Base-by-base conservation (phyloP, 2,329 filamentous ascomycete species). In the Emergomyces orientalis region DNA sequence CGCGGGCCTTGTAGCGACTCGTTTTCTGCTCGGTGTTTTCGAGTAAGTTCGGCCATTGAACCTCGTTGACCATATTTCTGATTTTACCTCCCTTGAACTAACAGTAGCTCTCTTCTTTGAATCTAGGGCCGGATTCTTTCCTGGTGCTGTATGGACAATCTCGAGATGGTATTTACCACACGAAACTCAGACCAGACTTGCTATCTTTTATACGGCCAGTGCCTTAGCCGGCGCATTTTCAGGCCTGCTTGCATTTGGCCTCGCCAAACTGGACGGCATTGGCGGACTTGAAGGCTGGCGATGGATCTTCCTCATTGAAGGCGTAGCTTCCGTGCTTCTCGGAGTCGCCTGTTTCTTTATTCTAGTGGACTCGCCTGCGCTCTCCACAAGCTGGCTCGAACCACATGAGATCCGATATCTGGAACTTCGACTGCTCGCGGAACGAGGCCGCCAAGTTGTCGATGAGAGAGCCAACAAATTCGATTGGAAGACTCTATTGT, bases 161-260 rank as follows among this genome's bases (percentile, higher is more conserved):
- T 89, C 86, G 0, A 92, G 88, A 71, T 95, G 90, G 90, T 96
- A 94, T 70, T 88, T 85, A 71, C 82, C 90, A 43, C 84, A 81
- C 19, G 91, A 95, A 70, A 88, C 94, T 62, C 90, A 89, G 59
- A 81, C 91, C n/a, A 84, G 90, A 43, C 86, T 88, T 65, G 88
- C 90, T 17, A 85, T 91, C 63, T 93, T 94, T 79, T 95, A 94
- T 78, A 91, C 88, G 0, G 88, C 89, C 0, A 90, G 90, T 0
- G 89, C 90, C 0, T 76, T 94, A 0, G 87, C 89, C 0, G 90
- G 90, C 0, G 91, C 91, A 0, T 97, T 96, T 69, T 91, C 90
- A 52, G 91, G 91, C 1, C 82, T 97, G 0, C 81, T 97, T 4
- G 92, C 92, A 0, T 88, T 86, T 1, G 92, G 88, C 0, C 95